Evolutionary conservation across 495 filamentous ascomycete genomes (phyloP).

Genomic region (Staphylotrichum longicolle): DNA sequence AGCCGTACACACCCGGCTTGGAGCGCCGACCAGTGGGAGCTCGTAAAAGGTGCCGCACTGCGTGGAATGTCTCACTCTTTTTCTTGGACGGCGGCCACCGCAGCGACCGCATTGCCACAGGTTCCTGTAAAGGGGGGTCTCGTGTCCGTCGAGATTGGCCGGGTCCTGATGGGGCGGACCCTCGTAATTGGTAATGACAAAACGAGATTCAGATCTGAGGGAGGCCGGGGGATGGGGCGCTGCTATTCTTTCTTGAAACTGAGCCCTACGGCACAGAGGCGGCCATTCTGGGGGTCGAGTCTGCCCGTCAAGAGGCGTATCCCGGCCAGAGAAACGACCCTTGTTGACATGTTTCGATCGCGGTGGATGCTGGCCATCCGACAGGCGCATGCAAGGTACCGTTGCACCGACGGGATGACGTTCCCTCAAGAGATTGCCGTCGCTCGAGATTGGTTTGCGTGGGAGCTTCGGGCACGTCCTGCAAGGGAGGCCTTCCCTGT

Average conservation of each 20-base stretch:
- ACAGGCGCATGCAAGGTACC: slow-evolving; percentile 20
- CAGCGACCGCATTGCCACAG: slow-evolving; percentile 43
- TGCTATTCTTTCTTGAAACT: slow-evolving; percentile 26
- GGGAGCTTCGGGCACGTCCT: not conserved
- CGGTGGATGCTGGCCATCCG: slow-evolving; percentile 11
- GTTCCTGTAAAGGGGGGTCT: slow-evolving; percentile 38
- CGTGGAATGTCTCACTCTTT: slow-evolving; percentile 50
- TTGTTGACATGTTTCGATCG: slow-evolving; percentile 15
- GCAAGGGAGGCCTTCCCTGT: not conserved
- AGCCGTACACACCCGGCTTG: slow-evolving; percentile 39
- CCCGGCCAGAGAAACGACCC: slow-evolving; percentile 3
- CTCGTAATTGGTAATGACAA: slow-evolving; percentile 14
- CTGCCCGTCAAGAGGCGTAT: not conserved
- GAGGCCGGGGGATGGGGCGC: not conserved
- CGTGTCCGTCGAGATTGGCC: slow-evolving; percentile 47
- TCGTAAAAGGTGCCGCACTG: slow-evolving; percentile 43
- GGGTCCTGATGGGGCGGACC: slow-evolving; percentile 5
- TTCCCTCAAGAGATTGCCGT: slow-evolving; percentile 8
- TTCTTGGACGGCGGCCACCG: slow-evolving; percentile 36
- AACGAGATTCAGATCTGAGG: slow-evolving; percentile 3
- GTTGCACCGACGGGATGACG: slow-evolving; percentile 2
- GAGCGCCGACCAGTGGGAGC: slow-evolving; percentile 44
- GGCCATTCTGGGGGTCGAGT: not conserved
- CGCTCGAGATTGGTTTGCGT: slow-evolving; percentile 8
- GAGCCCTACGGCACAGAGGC: slow-evolving; percentile 16